A percentile compares a stretch with the other conserved stretches of the same genome.
These are phyloP conservation scores for Termitomyces sp. DNA, from an alignment of 768 basidiomycete genomes.

Conservation along the genomic window DNA sequence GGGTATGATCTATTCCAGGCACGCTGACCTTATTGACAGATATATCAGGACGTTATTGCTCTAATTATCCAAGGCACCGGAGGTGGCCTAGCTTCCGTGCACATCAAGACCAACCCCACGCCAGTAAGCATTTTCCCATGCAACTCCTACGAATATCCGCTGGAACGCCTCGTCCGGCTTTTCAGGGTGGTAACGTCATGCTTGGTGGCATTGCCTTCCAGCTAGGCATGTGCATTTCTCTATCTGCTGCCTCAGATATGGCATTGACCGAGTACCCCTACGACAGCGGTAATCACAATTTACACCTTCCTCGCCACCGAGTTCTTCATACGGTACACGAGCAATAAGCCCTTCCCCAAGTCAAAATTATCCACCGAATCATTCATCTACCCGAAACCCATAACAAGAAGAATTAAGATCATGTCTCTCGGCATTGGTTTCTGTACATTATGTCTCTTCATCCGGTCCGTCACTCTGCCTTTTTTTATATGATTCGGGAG, in stretches of 20 bases:
- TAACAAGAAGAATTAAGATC: constrained; percentile 19
- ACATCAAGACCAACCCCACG: constrained; percentile 13
- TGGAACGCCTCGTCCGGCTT: neutral
- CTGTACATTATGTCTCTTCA: constrained; percentile 37
- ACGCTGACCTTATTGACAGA: neutral
- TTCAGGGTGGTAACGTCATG: constrained; percentile 35
- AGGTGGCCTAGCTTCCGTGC: constrained; percentile 41
- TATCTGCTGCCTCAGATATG: neutral
- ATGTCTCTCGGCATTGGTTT: constrained; percentile 33
- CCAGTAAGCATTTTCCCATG: constrained; percentile 5
- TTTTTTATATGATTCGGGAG: neutral
- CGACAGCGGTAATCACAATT: constrained; percentile 34
- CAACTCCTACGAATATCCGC: too few relatives aligned
- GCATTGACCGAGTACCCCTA: neutral
- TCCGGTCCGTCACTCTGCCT: constrained; percentile 28
- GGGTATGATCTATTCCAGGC: neutral
- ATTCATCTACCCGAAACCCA: neutral
- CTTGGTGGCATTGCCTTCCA: constrained; percentile 61
- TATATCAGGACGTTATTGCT: constrained; percentile 44
- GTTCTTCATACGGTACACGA: constrained; percentile 37
- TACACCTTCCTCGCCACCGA: constrained; percentile 38
- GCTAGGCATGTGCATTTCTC: constrained; percentile 26
- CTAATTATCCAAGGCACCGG: constrained; percentile 63
- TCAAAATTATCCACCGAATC: neutral
- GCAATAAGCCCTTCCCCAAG: constrained; percentile 27